Percentiles rank a stretch among this genome's conserved stretches.
Conservation (phyloP, 2,329 filamentous ascomycete species). For the Teratosphaeria destructans region DNA sequence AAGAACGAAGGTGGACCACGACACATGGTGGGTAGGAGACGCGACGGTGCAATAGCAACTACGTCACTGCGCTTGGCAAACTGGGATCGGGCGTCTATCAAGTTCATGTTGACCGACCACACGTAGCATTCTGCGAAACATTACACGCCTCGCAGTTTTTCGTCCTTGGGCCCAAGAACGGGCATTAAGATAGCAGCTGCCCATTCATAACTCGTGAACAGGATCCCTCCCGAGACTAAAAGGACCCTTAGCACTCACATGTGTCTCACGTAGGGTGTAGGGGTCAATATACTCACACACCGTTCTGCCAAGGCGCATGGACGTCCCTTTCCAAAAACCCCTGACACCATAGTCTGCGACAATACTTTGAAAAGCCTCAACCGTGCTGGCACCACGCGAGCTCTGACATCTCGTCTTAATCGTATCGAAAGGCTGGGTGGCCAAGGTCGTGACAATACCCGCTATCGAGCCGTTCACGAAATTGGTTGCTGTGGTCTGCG, state of each 20-base stretch:
- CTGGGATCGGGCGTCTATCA: neutral
- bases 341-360: constrained; percentile 47
- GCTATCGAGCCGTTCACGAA: constrained; percentile 54
- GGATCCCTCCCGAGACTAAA: constrained; percentile 51
- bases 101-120: neutral
- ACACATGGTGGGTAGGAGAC: neutral
- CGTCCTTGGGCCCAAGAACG: neutral
- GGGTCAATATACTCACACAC: constrained; percentile 23
- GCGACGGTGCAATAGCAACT: neutral
- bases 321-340: constrained; percentile 58
- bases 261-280: no score
- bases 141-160: neutral
- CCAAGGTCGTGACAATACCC: constrained; percentile 49
- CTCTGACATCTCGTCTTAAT: constrained; percentile 55
- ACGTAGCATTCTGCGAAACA: neutral
- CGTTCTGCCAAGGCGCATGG: constrained; percentile 55
- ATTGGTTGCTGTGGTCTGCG: constrained; percentile 43
- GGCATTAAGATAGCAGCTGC: constrained; percentile 38
- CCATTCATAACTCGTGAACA: constrained; percentile 54
- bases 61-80: neutral
- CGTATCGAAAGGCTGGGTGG: constrained; percentile 52
- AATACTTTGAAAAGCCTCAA: constrained; percentile 46
- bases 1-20: neutral
- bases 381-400: constrained; percentile 46
- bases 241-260: no score